phyloP scores from a whole-genome alignment of 257 asterid species.

The Solanum neorickii region DNA sequence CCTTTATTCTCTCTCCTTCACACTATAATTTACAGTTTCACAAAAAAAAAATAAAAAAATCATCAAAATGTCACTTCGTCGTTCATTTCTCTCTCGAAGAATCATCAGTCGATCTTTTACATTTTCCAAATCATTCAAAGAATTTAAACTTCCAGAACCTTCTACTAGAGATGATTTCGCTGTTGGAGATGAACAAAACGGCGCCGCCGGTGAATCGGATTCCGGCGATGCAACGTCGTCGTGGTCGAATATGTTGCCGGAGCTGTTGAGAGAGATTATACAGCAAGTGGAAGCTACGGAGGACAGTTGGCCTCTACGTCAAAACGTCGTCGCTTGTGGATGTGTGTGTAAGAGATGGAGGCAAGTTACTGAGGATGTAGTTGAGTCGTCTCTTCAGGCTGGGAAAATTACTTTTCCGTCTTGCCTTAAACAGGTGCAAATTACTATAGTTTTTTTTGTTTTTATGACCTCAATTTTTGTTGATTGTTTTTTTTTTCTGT shows the following conservation, averaged over 20 bases:
- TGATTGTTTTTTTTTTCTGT: background rate
- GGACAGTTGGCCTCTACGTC: slow-evolving; percentile 77
- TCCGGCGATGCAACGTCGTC: slow-evolving; percentile 5
- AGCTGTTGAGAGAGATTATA: slow-evolving; percentile 64
- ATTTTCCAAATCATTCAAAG: slow-evolving; percentile 44
- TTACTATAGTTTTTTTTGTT: background rate
- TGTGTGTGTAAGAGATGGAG: slow-evolving; percentile 96
- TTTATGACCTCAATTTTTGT: background rate
- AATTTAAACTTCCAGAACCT: slow-evolving; percentile 18
- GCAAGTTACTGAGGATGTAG: slow-evolving; percentile 60
- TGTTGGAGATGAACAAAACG: slow-evolving; percentile 7
- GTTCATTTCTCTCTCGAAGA: slow-evolving; percentile 64
- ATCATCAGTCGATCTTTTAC: slow-evolving; percentile 49
- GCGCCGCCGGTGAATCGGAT: slow-evolving; percentile 18
- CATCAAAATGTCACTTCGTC: slow-evolving; percentile 43
- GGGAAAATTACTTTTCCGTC: slow-evolving; percentile 81
- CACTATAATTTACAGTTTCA: background rate
- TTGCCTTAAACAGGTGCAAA: slow-evolving; percentile 69
- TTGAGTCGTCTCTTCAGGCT: slow-evolving; percentile 32
- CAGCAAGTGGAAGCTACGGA: slow-evolving; percentile 64
- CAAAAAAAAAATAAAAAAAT: background rate
- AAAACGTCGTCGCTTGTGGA: slow-evolving; percentile 73
- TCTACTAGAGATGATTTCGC: background rate
- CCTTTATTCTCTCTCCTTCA: background rate
- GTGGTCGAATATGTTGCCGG: slow-evolving; percentile 85